Conservation (phyloP, 768 basidiomycete species). For the Amanita fuliginea region DNA sequence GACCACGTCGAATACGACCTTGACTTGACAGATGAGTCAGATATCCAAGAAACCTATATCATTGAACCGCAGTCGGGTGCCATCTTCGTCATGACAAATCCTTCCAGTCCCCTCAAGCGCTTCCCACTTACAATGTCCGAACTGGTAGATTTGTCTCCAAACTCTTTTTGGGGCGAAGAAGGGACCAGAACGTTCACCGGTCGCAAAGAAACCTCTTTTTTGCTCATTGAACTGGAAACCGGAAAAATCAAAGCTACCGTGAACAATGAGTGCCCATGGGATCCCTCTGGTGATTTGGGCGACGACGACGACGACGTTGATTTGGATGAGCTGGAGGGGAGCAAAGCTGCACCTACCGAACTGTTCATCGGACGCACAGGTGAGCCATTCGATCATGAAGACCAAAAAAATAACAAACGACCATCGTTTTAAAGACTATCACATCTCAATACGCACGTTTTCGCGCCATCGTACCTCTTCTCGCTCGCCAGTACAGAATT, state of each 20-base stretch:
- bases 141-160: constrained; percentile 85
- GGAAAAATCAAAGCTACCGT: constrained; percentile 69
- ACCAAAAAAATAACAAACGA: neutral
- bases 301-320: constrained; percentile 32
- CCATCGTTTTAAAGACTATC: constrained; percentile 52
- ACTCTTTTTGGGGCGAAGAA: constrained; percentile 52
- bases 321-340: constrained; percentile 32
- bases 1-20: constrained; percentile 47
- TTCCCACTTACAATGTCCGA: constrained; percentile 90
- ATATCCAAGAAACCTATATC: constrained; percentile 69
- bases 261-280: constrained; percentile 71
- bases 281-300: constrained; percentile 47
- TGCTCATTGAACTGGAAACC: constrained; percentile 68
- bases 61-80: constrained; percentile 93
- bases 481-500: constrained; percentile 52
- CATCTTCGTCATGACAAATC: constrained; percentile 75
- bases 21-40: constrained; percentile 41
- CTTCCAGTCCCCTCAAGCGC: constrained; percentile 63
- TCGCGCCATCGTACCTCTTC: constrained; percentile 20
- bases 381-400: constrained; percentile 12
- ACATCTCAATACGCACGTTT: constrained; percentile 71
- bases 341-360: constrained; percentile 30
- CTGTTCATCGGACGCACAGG: constrained; percentile 43
- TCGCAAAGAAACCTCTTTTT: constrained; percentile 76
- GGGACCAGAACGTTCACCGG: constrained; percentile 77